Evolutionary conservation across 345 rosid species (phyloP).

Genomic region (Populus euphratica): DNA sequence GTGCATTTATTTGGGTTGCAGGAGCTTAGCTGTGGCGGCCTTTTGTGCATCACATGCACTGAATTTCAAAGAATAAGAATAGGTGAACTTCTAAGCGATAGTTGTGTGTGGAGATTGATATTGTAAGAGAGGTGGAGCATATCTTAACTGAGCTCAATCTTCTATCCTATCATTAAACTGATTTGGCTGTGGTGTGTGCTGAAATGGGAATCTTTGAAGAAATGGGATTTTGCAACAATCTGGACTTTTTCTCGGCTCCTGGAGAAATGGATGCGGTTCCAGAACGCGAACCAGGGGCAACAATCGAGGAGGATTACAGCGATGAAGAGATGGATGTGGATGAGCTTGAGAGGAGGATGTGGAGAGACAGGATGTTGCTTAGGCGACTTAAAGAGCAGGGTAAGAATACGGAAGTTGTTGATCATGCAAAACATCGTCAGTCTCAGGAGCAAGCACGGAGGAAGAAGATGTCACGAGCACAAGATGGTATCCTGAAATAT

Average conservation of each 20-base stretch:
- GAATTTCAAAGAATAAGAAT: background rate
- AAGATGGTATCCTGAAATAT: slow-evolving; percentile 73
- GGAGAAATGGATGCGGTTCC: slow-evolving; percentile 35
- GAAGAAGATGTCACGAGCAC: slow-evolving; percentile 89
- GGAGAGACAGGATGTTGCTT: slow-evolving; percentile 67
- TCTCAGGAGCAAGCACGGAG: slow-evolving; percentile 80
- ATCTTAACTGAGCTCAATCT: background rate
- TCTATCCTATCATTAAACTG: background rate
- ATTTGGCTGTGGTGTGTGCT: background rate
- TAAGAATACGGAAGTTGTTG: slow-evolving; percentile 45
- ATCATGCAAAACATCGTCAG: slow-evolving; percentile 52
- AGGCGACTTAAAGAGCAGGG: slow-evolving; percentile 59
- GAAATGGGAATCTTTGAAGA: slow-evolving; percentile 51
- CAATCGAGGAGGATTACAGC: slow-evolving; percentile 51
- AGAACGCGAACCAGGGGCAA: slow-evolving; percentile 42
- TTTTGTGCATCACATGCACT: background rate
- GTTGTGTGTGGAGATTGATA: background rate
- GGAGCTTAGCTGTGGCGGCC: slow-evolving; percentile 1
- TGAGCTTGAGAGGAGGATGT: slow-evolving; percentile 76
- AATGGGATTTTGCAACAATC: slow-evolving; percentile 52
- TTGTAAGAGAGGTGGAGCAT: background rate
- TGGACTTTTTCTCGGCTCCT: slow-evolving; percentile 42
- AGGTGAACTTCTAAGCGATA: background rate
- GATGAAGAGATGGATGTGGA: slow-evolving; percentile 70
- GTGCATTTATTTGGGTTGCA: background rate